Conservation (phyloP, 2,329 filamentous ascomycete genomes). For the Aspergillus fischeri region DNA sequence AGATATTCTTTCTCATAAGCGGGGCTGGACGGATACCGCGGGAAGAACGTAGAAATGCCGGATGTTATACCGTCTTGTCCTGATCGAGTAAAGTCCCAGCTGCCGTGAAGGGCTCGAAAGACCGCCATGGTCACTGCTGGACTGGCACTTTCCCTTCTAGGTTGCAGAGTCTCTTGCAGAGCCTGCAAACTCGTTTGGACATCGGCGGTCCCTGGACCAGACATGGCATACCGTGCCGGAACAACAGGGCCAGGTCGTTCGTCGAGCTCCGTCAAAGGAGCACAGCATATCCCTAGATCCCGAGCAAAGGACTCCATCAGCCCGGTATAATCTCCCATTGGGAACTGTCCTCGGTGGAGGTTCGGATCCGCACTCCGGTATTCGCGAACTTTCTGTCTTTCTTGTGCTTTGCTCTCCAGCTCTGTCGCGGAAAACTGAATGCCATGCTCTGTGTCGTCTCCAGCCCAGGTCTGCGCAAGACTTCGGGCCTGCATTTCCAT, state of each 20-base stretch:
- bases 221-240: conserved; percentile 49
- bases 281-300: conserved; percentile 51
- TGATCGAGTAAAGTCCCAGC: conserved; percentile 54
- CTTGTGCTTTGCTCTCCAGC: conserved; percentile 19
- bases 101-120: conserved; percentile 67
- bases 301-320: conserved; percentile 67
- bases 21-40: conserved; percentile 53
- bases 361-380: conserved; percentile 14
- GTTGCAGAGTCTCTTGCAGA: conserved; percentile 32
- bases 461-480: conserved; percentile 58
- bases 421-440: conserved; percentile 2
- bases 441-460: neutral
- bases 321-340: conserved; percentile 77
- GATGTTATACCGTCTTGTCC: conserved; percentile 52
- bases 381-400: conserved; percentile 22
- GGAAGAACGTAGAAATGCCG: conserved; percentile 62
- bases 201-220: conserved; percentile 20
- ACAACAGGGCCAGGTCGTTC: conserved; percentile 43
- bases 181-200: conserved; percentile 46
- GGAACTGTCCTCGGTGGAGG: conserved; percentile 60
- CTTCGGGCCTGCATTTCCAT: conserved; percentile 82
- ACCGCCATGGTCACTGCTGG: conserved; percentile 62
- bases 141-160: conserved; percentile 41
- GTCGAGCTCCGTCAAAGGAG: conserved; percentile 34
- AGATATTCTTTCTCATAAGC: conserved; percentile 35